Evolutionary conservation across 352 stramenopile genomes (phyloP).

Genomic region (Thraustochytrium sp.): DNA sequence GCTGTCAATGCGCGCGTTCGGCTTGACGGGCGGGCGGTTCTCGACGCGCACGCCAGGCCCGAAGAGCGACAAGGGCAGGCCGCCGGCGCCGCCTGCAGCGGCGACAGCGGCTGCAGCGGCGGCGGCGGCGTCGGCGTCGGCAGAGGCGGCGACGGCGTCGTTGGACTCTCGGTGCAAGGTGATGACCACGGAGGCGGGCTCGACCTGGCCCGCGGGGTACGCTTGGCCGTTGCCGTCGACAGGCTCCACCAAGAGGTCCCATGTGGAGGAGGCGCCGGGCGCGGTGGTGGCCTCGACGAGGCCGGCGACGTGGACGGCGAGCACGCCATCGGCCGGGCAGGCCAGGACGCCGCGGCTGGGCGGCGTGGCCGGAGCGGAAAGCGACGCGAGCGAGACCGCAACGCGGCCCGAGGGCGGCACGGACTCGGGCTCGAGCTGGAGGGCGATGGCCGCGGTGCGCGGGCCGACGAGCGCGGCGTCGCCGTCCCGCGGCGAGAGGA

Average conservation of each 20-base stretch:
- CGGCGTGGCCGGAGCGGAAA: not conserved
- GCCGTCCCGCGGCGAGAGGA: not conserved
- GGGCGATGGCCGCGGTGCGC: not conserved
- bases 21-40: not conserved
- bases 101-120: not conserved
- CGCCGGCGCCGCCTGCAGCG: not conserved
- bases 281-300: too few relatives aligned
- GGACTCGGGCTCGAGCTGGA: not conserved
- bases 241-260: not conserved
- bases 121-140: not conserved
- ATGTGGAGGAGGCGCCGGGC: not conserved
- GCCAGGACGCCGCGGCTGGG: not conserved
- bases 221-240: slow-evolving; percentile 13
- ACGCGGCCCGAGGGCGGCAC: not conserved
- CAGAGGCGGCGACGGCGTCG: not conserved
- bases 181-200: not conserved
- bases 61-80: not conserved
- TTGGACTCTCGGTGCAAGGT: not conserved
- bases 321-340: not conserved
- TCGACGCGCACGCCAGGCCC: not conserved
- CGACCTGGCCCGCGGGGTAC: not conserved
- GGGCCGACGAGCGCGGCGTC: not conserved
- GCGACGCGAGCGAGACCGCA: not conserved
- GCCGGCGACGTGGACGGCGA: not conserved
- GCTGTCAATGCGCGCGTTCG: not conserved